Base-by-base conservation (phyloP, 164 flowering plant species). In the Piper longum region DNA sequence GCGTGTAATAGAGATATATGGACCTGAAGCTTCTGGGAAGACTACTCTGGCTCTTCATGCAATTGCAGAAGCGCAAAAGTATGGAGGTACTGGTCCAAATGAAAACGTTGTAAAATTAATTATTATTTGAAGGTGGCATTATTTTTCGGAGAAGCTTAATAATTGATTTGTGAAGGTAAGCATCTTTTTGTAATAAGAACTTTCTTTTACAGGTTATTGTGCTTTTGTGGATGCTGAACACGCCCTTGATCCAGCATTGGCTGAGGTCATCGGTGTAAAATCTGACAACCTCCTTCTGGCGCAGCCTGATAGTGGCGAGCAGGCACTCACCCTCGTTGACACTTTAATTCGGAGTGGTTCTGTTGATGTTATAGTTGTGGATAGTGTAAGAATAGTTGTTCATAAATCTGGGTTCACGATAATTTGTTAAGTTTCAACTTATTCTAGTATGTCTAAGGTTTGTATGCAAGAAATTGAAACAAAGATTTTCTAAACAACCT, bases 11-110 rank as follows among this genome's bases (percentile, higher is more conserved):
- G 99, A 93, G 79, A 85, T 93, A 68, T 93, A 82, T 80, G 99
- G 97, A 54, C 97, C 97, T 54, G 99, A 93, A 77, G 99, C 99
- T 69, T 86, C 99, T 59, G 99, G 99, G 36, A 93, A 90, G 69
- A 93, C 99, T 60, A 90, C 97, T 66, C 95, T 93, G 79, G 89
- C 96, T 59, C 85, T 93, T 26, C 99, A 93, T 79, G 87, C 90
- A 61, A 88, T 93, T 71, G 92, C 96, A 65, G 97, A 89, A 76
- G 76, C 99, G 58, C 99, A 93, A 71, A 93, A 87, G 69, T 77
- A 72, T 64, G 97, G 97, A 88, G 99, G 98, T 89, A 66, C 41
- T 64, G 41, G 2, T 41, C 0, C 18, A 64, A 48, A 9, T 48
- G 52, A 8, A 48, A 48, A 48, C 9, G 3, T 9, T 48, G 14